Evolutionary conservation across 2,329 filamentous ascomycete genomes (phyloP).

Genomic region (Xylaria sp.): DNA sequence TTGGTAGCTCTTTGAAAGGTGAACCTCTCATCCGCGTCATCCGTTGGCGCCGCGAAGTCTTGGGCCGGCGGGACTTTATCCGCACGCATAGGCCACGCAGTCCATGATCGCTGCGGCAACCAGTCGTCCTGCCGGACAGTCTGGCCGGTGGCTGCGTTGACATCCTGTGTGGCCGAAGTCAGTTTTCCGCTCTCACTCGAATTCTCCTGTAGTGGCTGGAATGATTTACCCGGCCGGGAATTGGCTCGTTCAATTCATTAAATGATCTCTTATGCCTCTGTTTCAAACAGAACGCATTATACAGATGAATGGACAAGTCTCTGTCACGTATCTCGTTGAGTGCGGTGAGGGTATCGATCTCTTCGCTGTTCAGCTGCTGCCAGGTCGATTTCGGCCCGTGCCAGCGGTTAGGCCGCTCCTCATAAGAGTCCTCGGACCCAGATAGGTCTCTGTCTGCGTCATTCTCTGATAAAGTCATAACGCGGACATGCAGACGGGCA

Average conservation of each 20-base stretch:
- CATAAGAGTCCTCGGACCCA: conserved; percentile 47
- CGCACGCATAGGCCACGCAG: conserved; percentile 78
- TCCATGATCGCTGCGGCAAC: conserved; percentile 67
- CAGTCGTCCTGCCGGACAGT: conserved; percentile 42
- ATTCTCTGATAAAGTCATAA: conserved; percentile 25
- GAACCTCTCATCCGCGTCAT: conserved; percentile 47
- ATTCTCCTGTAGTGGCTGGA: background rate
- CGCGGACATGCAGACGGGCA: background rate
- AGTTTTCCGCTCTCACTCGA: conserved; percentile 1
- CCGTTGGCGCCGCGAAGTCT: conserved; percentile 50
- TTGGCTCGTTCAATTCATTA: conserved; percentile 15
- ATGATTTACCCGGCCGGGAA: conserved; percentile 30
- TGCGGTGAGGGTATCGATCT: conserved; percentile 64
- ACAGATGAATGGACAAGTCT: conserved; percentile 77
- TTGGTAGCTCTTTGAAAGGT: conserved; percentile 51
- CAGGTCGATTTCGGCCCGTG: conserved; percentile 69
- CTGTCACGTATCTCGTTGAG: conserved; percentile 64
- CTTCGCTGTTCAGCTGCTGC: conserved; percentile 62
- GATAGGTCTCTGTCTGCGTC: conserved; percentile 32
- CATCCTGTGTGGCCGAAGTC: conserved; percentile 26
- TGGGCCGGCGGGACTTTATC: conserved; percentile 63
- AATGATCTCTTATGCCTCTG: conserved; percentile 37
- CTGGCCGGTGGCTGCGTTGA: conserved; percentile 34
- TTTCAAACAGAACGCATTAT: conserved; percentile 74
- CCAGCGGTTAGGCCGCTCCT: conserved; percentile 70